These are phyloP conservation scores for Fusarium udum DNA, from an alignment of 2,329 filamentous ascomycete genomes.

Conservation along the genomic window DNA sequence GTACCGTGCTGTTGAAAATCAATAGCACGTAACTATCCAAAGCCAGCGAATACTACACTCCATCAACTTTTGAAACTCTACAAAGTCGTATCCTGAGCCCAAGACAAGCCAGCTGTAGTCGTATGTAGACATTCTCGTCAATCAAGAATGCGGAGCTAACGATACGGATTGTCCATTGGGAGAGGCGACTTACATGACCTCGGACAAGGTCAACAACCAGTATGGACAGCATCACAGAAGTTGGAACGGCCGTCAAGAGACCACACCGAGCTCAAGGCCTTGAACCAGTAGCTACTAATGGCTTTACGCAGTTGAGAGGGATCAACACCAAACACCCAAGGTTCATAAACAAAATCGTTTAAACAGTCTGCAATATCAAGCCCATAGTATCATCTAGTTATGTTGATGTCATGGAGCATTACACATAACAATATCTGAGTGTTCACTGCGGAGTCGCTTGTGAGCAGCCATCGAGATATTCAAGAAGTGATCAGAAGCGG, in stretches of 20 bases:
- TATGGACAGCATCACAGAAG: constrained; percentile 28
- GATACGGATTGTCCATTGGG: background rate
- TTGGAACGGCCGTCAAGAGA: constrained; percentile 30
- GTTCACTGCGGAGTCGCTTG: constrained; percentile 44
- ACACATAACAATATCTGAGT: constrained; percentile 45
- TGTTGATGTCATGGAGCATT: constrained; percentile 62
- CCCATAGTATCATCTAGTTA: constrained; percentile 60
- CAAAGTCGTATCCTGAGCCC: constrained; percentile 41
- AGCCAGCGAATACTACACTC: constrained; percentile 32
- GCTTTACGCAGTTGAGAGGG: constrained; percentile 33
- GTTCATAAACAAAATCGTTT: background rate
- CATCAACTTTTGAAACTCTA: constrained; percentile 44
- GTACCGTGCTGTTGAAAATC: background rate
- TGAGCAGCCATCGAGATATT: background rate
- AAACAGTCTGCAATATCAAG: background rate
- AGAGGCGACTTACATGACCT: background rate
- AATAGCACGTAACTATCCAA: background rate
- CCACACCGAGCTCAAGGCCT: constrained; percentile 16
- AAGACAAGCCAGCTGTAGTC: constrained; percentile 48
- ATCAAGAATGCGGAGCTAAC: constrained; percentile 44
- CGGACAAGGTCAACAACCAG: constrained; percentile 2
- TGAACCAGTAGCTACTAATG: constrained; percentile 26
- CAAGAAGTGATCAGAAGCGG: background rate
- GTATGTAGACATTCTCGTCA: constrained; percentile 45
- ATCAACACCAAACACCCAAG: constrained; percentile 23